phyloP scores from a whole-genome alignment of 495 filamentous ascomycete species.

The Hypoxylon crocopeplum region DNA sequence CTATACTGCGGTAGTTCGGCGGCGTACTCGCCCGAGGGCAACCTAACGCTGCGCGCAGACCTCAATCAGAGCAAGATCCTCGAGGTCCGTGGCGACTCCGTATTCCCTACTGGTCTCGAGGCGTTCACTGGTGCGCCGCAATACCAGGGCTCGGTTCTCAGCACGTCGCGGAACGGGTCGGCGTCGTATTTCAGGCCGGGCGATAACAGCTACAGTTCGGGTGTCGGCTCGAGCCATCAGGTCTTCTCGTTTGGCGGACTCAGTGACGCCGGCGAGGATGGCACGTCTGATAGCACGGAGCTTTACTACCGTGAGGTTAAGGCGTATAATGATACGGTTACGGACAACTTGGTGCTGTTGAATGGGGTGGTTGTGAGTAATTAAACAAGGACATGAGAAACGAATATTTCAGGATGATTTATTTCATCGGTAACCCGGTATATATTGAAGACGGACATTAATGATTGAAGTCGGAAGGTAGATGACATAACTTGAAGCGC shows the following conservation, averaged over 20 bases:
- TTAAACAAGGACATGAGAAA: not conserved
- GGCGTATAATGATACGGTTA: constrained; percentile 37
- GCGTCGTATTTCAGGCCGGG: constrained; percentile 58
- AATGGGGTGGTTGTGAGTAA: not conserved
- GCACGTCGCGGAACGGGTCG: constrained; percentile 62
- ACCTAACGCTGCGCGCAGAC: constrained; percentile 64
- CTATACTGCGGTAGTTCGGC: constrained; percentile 65
- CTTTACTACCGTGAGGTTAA: constrained; percentile 46
- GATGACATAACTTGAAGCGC: no score
- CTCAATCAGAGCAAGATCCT: constrained; percentile 66
- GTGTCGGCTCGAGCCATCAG: constrained; percentile 62
- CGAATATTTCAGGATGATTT: constrained; percentile 1
- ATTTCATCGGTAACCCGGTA: no score
- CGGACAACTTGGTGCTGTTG: constrained; percentile 18
- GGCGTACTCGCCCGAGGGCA: constrained; percentile 50
- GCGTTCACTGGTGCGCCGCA: constrained; percentile 44
- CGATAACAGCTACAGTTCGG: constrained; percentile 52
- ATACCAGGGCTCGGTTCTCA: constrained; percentile 51
- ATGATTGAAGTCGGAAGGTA: no score
- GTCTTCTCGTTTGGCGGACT: constrained; percentile 57
- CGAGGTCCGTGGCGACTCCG: constrained; percentile 58
- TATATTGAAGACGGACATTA: no score
- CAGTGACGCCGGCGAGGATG: constrained; percentile 14
- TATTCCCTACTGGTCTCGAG: constrained; percentile 67
- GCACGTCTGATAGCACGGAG: constrained; percentile 25